Base-by-base conservation (phyloP, 1,284 basidiomycete species). In the Hemileia vastatrix region DNA sequence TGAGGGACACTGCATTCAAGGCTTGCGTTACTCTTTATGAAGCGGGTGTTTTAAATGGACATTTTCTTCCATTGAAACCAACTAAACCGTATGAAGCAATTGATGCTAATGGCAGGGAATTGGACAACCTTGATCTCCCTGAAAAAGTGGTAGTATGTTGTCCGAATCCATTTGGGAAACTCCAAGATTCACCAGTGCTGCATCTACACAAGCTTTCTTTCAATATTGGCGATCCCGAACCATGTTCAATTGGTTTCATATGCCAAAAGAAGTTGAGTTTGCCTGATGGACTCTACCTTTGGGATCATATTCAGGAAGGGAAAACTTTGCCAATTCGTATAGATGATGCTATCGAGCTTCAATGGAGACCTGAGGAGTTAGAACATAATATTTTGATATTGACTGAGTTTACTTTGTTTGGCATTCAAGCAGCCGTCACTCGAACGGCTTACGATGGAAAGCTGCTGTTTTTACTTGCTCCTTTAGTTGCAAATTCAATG, bases 21-120 rank as follows among this genome's bases (percentile, higher is more conserved):
- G n/a, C n/a, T n/a, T n/a, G n/a, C n/a, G n/a, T n/a, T n/a, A n/a
- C n/a, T 79, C 2, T 92, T 19, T 81, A 85, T 66, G 77, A 79
- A 43, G 77, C 87, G n/a, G 81, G 84, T 51, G 84, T 88, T 4
- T 85, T 90, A 68, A 85, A 91, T 68, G 83, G 88, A 58, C 84
- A 87, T 69, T 80, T 92, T 1, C 79, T 89, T 6, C 88, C 89
- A 1, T 76, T 69, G 83, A 59, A 83, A 78, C 31, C 54, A 24
- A 44, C 24, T 13, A 52, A 55, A 24, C 23, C 19, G 9, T 9
- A 2, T 62, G 32, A 36, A 6, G 2, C 21, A 57, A 80, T 77
- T 11, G 64, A 65, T 31, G 64, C 60, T 19, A 40, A 65, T 43
- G 64, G 60, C 19, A 48, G 60, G 48, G 36, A 50, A 23, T 32